phyloP scores from a whole-genome alignment of 495 filamentous ascomycete species.

The Penicillium atrosanguineum region DNA sequence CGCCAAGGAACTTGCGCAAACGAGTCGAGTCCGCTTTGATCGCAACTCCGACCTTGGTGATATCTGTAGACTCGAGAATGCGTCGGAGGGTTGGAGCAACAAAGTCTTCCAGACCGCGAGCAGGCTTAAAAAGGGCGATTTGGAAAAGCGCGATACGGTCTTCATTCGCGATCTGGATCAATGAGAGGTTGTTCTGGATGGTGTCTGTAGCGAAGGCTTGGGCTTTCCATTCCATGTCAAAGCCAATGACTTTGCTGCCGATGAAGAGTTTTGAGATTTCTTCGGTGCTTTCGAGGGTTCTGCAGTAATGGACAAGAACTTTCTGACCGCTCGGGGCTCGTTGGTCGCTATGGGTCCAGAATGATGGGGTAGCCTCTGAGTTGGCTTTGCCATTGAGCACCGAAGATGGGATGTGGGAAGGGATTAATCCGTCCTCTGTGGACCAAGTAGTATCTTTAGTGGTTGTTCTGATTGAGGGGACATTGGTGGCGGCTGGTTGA shows the following conservation, averaged over 20 bases:
- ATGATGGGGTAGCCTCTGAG: slow-evolving; percentile 25
- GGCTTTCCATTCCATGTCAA: slow-evolving; percentile 82
- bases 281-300: slow-evolving; percentile 62
- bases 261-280: slow-evolving; percentile 64
- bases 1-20: slow-evolving; percentile 59
- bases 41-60: slow-evolving; percentile 76
- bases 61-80: slow-evolving; percentile 65
- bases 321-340: slow-evolving; percentile 43
- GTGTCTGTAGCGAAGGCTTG: slow-evolving; percentile 43
- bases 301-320: slow-evolving; percentile 75
- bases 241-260: slow-evolving; percentile 67
- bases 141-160: slow-evolving; percentile 83
- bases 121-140: slow-evolving; percentile 58
- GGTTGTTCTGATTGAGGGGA: not conserved
- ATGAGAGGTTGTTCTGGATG: slow-evolving; percentile 63
- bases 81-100: slow-evolving; percentile 65
- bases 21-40: slow-evolving; percentile 73
- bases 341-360: slow-evolving; percentile 69
- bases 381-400: not conserved
- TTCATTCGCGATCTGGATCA: slow-evolving; percentile 78
- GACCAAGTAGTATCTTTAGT: not conserved
- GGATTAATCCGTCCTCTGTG: not conserved
- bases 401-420: not conserved
- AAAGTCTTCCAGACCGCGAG: slow-evolving; percentile 46
- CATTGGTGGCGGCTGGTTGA: not conserved